Percentiles rank a stretch among this genome's conserved stretches.
phyloP scores from a whole-genome alignment of 2,329 filamentous ascomycete species.

The Karstenula rhodostoma region DNA sequence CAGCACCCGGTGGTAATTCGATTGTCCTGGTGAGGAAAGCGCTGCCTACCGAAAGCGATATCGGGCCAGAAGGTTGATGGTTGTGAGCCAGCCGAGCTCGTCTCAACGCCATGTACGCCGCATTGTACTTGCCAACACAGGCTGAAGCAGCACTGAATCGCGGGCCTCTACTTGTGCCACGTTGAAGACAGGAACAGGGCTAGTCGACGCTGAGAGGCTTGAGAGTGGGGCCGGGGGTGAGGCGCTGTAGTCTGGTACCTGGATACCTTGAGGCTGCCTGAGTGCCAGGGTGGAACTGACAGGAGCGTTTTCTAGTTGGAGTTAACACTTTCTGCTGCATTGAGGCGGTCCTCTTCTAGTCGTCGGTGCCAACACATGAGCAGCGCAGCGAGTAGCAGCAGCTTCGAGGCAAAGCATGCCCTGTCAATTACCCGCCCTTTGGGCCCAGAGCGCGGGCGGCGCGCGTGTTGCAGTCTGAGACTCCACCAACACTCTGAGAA shows the following conservation, averaged over 20 bases:
- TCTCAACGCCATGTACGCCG: not conserved
- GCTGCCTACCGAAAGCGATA: not conserved
- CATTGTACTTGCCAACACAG: conserved; percentile 2
- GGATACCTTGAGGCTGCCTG: conserved; percentile 13
- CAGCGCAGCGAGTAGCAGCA: not conserved
- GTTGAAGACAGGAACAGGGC: conserved; percentile 12
- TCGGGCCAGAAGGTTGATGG: not conserved
- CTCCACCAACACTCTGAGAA: not conserved
- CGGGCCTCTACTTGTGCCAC: conserved; percentile 12
- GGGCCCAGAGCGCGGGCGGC: conserved; percentile 1
- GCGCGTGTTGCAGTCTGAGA: not conserved
- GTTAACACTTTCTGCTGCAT: not conserved
- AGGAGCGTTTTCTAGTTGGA: not conserved
- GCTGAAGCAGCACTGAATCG: not conserved
- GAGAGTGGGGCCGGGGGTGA: conserved; percentile 6
- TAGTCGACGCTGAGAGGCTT: conserved; percentile 11
- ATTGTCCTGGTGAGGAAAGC: not conserved
- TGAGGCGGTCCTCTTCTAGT: too few species aligned
- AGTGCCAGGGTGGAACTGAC: conserved; percentile 2
- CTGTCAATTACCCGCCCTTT: not conserved
- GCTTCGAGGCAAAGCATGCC: not conserved
- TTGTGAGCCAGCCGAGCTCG: not conserved
- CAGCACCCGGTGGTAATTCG: too few species aligned
- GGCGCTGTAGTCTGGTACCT: conserved; percentile 6
- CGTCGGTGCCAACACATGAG: conserved; percentile 4